Conservation (phyloP, 441 rosid species). For the Omphalea diandra region DNA sequence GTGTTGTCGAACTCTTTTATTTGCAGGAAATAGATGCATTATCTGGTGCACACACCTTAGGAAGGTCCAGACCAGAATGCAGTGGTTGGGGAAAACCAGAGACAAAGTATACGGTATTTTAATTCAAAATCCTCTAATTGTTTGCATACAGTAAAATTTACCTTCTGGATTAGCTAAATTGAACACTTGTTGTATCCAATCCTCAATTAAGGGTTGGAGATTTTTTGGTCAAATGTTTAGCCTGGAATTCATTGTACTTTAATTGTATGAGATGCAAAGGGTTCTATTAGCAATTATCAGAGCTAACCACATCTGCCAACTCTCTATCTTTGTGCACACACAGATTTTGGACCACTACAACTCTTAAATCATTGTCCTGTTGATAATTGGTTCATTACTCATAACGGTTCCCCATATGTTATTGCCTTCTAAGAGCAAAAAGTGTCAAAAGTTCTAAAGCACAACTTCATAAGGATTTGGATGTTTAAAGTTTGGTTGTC, state of each 20-base stretch:
- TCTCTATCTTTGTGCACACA: not conserved
- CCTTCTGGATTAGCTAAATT: not conserved
- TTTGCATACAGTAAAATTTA: not conserved
- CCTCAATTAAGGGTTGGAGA: not conserved
- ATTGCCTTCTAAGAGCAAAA: not conserved
- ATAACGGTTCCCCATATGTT: not conserved
- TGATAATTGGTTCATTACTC: not conserved
- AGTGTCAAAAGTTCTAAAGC: not conserved
- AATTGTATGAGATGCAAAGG: not conserved
- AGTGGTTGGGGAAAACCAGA: conserved; percentile 98
- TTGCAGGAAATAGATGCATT: conserved; percentile 90
- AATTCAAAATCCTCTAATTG: conserved; percentile 10
- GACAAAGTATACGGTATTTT: conserved; percentile 92
- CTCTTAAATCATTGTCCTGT: not conserved
- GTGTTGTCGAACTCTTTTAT: conserved; percentile 19
- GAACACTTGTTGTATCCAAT: not conserved
- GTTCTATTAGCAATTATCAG: not conserved
- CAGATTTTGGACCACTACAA: not conserved
- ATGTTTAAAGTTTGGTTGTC: not conserved
- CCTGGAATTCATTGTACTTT: not conserved
- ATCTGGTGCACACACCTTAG: conserved; percentile 95
- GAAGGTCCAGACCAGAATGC: conserved; percentile 93
- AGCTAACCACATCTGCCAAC: not conserved
- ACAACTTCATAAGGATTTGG: conserved; percentile 1
- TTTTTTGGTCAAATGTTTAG: not conserved